Evolutionary conservation across 106 monocot genomes (phyloP), one percentile per base, ranked within the genome.

Genomic region (Triglochin maritima): DNA sequence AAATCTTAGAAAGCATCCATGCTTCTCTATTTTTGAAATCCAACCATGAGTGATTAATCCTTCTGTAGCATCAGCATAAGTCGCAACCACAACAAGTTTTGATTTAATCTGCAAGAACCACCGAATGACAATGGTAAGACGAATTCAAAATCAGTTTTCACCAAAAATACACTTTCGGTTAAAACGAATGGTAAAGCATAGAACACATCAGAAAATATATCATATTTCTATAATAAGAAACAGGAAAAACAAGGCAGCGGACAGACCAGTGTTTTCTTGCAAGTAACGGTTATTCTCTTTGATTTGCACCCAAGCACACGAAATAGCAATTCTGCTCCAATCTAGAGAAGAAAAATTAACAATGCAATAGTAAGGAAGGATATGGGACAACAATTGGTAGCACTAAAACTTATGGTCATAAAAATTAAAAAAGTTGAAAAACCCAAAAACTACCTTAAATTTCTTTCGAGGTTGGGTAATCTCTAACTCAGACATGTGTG

Each of bases 261-360:
- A 48, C 16, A 60, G 87, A 98, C 96, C 47, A 98, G 67, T 62
- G 88, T 79, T 59, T 86, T 98, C 80, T 98, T 98, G 80, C 79
- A 72, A 8, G 96, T 98, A 41, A 98, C 88, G 70, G 91, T 91
- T 64, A 98, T 82, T 78, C 90, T 81, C 79, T 91, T 98, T 52
- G 88, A 98, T 75, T 98, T 98, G 78, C 96, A 98, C 44, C 96
- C 96, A 67, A 98, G 64, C 50, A 98, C 91, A 74, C 91, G 90
- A 63, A 98, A 98, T 9, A 80, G 63, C 29, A 98, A 76, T 60
- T 98, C 81, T 57, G 80, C 79, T 79, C 96, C 96, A 98, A 86
- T 76, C 95, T 95, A 69, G 64, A 69, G 9, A 66, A n/a, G 52
- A 2, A 3, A 12, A 29, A 76, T 59, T 9, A 47, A 52, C 29